A percentile compares a stretch with the other conserved stretches of the same genome.
phyloP scores from a whole-genome alignment of 805 yeast genomes.

The Kazachstania africana region DNA sequence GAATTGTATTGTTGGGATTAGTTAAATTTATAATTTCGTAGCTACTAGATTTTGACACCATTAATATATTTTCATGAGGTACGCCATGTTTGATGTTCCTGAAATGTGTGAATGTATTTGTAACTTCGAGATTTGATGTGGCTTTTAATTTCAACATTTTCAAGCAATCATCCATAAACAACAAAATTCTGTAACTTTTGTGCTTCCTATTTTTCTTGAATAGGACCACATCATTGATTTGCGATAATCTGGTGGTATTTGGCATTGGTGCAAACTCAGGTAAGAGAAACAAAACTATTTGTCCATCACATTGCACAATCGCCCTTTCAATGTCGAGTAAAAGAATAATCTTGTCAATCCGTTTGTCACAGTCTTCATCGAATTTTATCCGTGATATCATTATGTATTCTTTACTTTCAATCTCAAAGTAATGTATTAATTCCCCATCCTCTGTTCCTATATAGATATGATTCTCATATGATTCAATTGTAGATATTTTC shows the following conservation, averaged over 20 bases:
- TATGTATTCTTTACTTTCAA: slow-evolving; percentile 21
- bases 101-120: slow-evolving; percentile 1
- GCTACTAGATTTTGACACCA: slow-evolving; percentile 14
- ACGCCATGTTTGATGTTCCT: too few relatives aligned
- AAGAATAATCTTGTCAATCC: slow-evolving; percentile 17
- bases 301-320: slow-evolving; percentile 12
- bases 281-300: slow-evolving; percentile 16
- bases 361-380: slow-evolving; percentile 6
- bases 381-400: slow-evolving; percentile 23
- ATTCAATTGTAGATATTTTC: slow-evolving; percentile 16
- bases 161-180: slow-evolving; percentile 7
- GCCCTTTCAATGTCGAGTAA: slow-evolving; percentile 23
- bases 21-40: slow-evolving; percentile 18
- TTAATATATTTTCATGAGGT: slow-evolving; percentile 8
- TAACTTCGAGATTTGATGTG: slow-evolving; percentile 8
- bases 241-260: slow-evolving; percentile 8
- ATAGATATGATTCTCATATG: slow-evolving; percentile 23
- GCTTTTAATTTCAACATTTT: slow-evolving; percentile 7
- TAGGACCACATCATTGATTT: slow-evolving; percentile 12
- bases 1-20: slow-evolving; percentile 6
- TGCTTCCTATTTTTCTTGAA: neutral
- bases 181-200: slow-evolving; percentile 7
- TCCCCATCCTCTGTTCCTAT: slow-evolving; percentile 24
- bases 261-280: slow-evolving; percentile 28
- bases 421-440: slow-evolving; percentile 24